A percentile compares a stretch with the other conserved stretches of the same genome.
phyloP scores from a whole-genome alignment of 768 basidiomycete species.

The Boletus rufocinnamomeus region DNA sequence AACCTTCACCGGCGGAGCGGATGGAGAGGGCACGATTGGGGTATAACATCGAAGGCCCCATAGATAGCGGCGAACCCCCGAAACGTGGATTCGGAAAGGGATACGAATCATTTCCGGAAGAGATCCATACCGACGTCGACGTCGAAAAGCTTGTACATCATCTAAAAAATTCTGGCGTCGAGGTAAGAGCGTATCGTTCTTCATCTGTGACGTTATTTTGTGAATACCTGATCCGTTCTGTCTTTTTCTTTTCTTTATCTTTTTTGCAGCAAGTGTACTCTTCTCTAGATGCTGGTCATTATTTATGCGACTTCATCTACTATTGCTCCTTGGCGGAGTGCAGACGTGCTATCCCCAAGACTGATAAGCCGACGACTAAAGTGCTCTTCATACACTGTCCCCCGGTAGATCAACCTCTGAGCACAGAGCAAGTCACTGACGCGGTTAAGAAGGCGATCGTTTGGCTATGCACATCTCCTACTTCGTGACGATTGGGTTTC shows the following conservation, averaged over 20 bases:
- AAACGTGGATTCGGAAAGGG: constrained; percentile 40
- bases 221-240: constrained; percentile 10
- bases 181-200: constrained; percentile 31
- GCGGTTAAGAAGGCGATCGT: constrained; percentile 61
- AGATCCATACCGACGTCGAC: constrained; percentile 39
- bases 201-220: background rate
- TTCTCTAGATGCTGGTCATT: constrained; percentile 77
- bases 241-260: background rate
- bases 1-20: constrained; percentile 29
- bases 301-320: constrained; percentile 74
- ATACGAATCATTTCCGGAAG: constrained; percentile 39
- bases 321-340: constrained; percentile 76
- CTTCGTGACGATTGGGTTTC: constrained; percentile 15
- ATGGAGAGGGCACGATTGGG: constrained; percentile 34
- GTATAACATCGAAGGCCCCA: constrained; percentile 29
- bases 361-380: constrained; percentile 35
- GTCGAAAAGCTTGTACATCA: constrained; percentile 39
- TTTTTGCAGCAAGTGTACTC: constrained; percentile 60
- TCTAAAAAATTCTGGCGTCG: constrained; percentile 34
- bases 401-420: constrained; percentile 63
- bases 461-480: constrained; percentile 48
- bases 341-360: constrained; percentile 42
- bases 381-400: constrained; percentile 76
- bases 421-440: constrained; percentile 66
- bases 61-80: constrained; percentile 33